phyloP scores from a whole-genome alignment of 345 rosid genomes.

The Salix udensis region DNA sequence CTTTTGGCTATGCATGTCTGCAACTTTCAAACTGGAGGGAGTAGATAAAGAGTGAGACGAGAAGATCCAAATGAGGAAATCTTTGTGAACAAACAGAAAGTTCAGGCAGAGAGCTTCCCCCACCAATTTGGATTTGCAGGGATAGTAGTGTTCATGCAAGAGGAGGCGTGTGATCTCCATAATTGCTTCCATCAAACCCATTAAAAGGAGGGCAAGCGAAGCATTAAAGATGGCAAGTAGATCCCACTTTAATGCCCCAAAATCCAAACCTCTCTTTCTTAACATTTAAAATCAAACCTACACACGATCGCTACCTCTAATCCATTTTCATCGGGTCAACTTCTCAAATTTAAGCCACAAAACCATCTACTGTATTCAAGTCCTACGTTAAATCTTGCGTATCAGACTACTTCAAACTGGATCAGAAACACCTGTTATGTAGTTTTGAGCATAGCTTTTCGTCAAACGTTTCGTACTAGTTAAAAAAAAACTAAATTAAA shows the following conservation, averaged over 20 bases:
- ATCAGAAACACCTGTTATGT: too few relatives aligned
- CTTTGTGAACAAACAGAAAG: neutral
- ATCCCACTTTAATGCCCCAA: conserved; percentile 42
- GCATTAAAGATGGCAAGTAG: conserved; percentile 50
- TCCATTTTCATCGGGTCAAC: neutral
- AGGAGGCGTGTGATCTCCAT: conserved; percentile 27
- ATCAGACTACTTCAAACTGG: too few relatives aligned
- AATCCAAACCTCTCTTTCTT: conserved; percentile 13
- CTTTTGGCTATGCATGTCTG: neutral
- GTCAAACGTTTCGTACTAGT: too few relatives aligned
- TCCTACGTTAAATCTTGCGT: neutral
- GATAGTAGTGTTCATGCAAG: conserved; percentile 18
- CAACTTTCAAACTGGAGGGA: neutral
- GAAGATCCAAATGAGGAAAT: neutral
- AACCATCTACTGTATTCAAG: neutral
- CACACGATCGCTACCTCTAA: conserved; percentile 16
- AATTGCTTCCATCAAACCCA: conserved; percentile 40
- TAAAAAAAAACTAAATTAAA: too few relatives aligned
- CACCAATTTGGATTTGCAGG: neutral
- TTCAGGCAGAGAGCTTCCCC: neutral
- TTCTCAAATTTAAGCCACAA: neutral
- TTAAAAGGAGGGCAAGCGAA: conserved; percentile 44
- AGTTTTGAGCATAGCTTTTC: too few relatives aligned
- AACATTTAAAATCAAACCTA: conserved; percentile 35
- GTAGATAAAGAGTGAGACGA: neutral